phyloP scores from a whole-genome alignment of 2,329 filamentous ascomycete genomes.

The Talaromyces piceae region DNA sequence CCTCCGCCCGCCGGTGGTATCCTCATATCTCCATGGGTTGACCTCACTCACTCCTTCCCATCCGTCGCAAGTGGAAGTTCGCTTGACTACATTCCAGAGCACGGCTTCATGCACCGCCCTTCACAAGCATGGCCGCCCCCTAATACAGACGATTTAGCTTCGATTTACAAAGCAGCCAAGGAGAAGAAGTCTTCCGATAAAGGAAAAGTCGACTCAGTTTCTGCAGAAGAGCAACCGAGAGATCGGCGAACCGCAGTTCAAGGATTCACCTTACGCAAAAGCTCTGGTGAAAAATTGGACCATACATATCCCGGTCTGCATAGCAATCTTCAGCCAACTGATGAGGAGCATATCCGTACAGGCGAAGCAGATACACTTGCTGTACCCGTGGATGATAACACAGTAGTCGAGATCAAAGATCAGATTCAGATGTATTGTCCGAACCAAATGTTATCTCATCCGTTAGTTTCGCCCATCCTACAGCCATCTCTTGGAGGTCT shows the following conservation, averaged over 20 bases:
- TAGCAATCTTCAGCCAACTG: constrained; percentile 13
- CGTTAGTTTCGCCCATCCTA: constrained; percentile 79
- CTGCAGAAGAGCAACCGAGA: constrained; percentile 10
- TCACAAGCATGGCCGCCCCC: constrained; percentile 89
- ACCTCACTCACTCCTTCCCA: constrained; percentile 91
- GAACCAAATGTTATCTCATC: constrained; percentile 78
- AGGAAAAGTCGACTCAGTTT: not conserved
- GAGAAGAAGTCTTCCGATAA: not conserved
- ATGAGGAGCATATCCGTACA: constrained; percentile 12
- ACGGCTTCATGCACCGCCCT: constrained; percentile 85
- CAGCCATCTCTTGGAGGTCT: constrained; percentile 85
- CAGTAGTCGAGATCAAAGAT: constrained; percentile 68
- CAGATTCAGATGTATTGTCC: constrained; percentile 87
- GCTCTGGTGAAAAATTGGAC: constrained; percentile 4
- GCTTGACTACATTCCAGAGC: constrained; percentile 78
- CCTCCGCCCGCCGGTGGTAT: constrained; percentile 84
- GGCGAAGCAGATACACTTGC: constrained; percentile 43
- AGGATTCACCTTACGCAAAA: constrained; percentile 11
- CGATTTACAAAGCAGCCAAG: constrained; percentile 37
- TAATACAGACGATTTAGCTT: constrained; percentile 63
- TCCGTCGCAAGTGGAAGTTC: constrained; percentile 67
- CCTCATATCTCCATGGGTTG: constrained; percentile 90
- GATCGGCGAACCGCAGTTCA: constrained; percentile 14
- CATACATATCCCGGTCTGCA: constrained; percentile 19
- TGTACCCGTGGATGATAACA: constrained; percentile 59